Base-by-base conservation (phyloP, 2,329 filamentous ascomycete species). In the Colletotrichum zoysiae region DNA sequence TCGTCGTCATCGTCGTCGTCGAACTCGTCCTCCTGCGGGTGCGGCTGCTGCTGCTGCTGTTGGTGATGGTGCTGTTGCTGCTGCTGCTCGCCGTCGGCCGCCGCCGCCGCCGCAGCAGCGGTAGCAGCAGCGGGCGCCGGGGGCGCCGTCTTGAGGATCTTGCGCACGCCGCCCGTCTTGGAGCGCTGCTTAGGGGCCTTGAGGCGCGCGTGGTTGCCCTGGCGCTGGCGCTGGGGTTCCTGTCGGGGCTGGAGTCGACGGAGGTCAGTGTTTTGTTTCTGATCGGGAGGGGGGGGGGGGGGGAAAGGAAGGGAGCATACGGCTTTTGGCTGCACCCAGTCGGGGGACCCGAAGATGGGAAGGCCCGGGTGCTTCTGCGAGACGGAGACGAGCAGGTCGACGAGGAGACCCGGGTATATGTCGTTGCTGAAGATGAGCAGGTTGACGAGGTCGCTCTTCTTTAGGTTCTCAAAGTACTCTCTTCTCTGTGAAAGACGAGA, bases 281-380 rank as follows among this genome's bases (percentile, higher is more conserved):
- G 1, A 2, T 35, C 33, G 5, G 20, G 35, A 8, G 40, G n/a
- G 8, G 35, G 40, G 12, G 18, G 16, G 2, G 42, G 7, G 7
- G 5, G 2, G 40, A 3, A 40, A 11, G 38, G 38, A 16, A 2
- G 0, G 16, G 46, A 1, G 0, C 66, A 18, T 48, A 74, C 74
- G 18, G 71, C 58, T 33, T 38, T 66, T 14, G 66, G 70, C 20
- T 71, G 48, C 40, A 81, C 78, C 84, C 84, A 85, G 68, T 84
- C 80, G 8, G 83, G 83, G 0, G 80, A 80, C 70, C 80, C 76
- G 68, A 84, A 85, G 5, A 85, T 81, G 30, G 83, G 82, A 3
- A 85, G 77, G n/a, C 81, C 78, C 0, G 83, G 81, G 51, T 85
- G 82, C 58, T 78, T 81, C 67, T 79, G 83, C 9, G 84, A 81